These are phyloP conservation scores for Tulasnella sp. DNA, from an alignment of 768 basidiomycete species.

Conservation along the genomic window DNA sequence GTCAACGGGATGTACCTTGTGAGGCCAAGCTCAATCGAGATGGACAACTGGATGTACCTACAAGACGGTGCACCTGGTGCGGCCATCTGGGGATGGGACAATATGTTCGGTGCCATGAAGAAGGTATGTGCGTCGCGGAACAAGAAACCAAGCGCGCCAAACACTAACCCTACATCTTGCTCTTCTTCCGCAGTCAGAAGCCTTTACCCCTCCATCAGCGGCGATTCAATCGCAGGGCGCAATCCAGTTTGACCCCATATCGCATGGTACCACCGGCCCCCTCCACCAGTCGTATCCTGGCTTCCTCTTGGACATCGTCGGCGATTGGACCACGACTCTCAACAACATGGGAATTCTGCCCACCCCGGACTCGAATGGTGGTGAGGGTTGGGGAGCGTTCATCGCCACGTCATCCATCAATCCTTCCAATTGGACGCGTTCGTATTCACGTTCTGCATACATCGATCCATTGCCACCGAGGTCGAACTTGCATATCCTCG, in stretches of 20 bases:
- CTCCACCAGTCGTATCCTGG: constrained; percentile 42
- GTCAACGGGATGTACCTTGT: constrained; percentile 62
- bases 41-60: constrained; percentile 39
- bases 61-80: constrained; percentile 5
- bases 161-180: neutral
- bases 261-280: constrained; percentile 45
- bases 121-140: constrained; percentile 13
- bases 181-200: constrained; percentile 33
- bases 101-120: constrained; percentile 37
- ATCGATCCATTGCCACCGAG: constrained; percentile 55
- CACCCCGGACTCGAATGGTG: constrained; percentile 36
- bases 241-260: constrained; percentile 37
- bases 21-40: constrained; percentile 39
- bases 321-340: constrained; percentile 47
- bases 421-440: constrained; percentile 51
- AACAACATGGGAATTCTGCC: constrained; percentile 35
- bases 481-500: constrained; percentile 51
- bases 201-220: constrained; percentile 41
- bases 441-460: constrained; percentile 54
- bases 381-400: constrained; percentile 40
- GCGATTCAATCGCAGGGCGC: constrained; percentile 33
- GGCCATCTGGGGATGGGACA: constrained; percentile 38
- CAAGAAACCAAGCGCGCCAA: neutral
- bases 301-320: constrained; percentile 40
- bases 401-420: constrained; percentile 52